Evolutionary conservation across 495 filamentous ascomycete species (phyloP), one percentile per base, ranked within the genome.

Genomic region (Daldinia caldariorum): DNA sequence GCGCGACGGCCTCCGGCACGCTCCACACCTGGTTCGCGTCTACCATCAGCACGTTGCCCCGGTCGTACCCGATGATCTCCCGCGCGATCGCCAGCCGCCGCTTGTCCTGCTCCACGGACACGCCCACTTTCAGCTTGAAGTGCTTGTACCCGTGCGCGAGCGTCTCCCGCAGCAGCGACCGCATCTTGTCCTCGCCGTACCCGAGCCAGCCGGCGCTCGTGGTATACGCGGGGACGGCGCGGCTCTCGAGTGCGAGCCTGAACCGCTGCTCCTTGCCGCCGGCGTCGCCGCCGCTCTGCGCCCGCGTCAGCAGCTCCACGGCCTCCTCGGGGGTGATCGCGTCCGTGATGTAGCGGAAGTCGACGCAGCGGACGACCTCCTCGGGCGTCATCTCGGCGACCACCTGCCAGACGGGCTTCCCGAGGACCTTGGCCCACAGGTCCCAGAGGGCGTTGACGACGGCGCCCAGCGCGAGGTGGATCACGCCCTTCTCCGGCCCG

Each of bases 11-110:
- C 79, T 97, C 92, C 13, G 93, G 93, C 31, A 97, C 93, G 45
- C 88, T 91, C 94, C 94, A 97, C 38, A 97, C 87, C 84, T 97
- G 94, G 83, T 97, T 97, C 9, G 94, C 94, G 82, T 97, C 94
- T 16, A 97, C 90, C 94, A 97, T 97, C 50, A 97, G 81, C 50
- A 97, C 87, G 79, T 96, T 95, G 2, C 93, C 93, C 69, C 82
- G 81, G 71, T 96, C 92, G 78, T 92, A 96, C 0, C 94, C 94
- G 77, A 97, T 91, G 20, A 94, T 87, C 10, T 91, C 87, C 20
- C 94, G 80, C 7, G 93, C 93, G 79, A 97, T 94, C 1, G 69
- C 73, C 67, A 97, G 80, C 1, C 94, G 82, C 37, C 82, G 78
- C 68, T 84, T 81, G 76, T 97, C 94, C 65, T 90, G 85, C 76